These are phyloP conservation scores for Whalleya microplaca DNA, from an alignment of 2,329 filamentous ascomycete genomes.

Conservation along the genomic window DNA sequence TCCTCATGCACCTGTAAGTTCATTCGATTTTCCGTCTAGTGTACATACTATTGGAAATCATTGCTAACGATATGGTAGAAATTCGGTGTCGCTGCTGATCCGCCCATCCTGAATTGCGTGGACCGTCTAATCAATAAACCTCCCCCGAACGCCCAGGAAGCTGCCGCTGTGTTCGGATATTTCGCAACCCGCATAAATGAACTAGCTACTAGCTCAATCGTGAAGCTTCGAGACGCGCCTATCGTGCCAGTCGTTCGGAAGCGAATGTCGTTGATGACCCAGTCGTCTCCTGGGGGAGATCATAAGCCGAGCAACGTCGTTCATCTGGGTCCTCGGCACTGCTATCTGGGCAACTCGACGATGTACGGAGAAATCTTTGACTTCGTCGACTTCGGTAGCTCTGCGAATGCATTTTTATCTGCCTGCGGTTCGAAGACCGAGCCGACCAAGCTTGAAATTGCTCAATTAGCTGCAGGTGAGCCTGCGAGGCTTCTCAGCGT, in stretches of 20 bases:
- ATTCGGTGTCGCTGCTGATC: slow-evolving; percentile 84
- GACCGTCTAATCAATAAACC: slow-evolving; percentile 72
- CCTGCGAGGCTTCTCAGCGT: slow-evolving; percentile 80
- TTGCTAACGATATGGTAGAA: slow-evolving; percentile 48
- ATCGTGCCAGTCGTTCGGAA: slow-evolving; percentile 70
- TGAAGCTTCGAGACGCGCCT: slow-evolving; percentile 63
- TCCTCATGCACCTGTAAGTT: slow-evolving; percentile 64
- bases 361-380: slow-evolving; percentile 90
- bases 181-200: slow-evolving; percentile 79
- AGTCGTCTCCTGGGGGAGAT: slow-evolving; percentile 33
- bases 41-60: background rate
- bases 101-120: slow-evolving; percentile 76
- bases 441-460: slow-evolving; percentile 85
- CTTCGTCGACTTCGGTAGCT: slow-evolving; percentile 89
- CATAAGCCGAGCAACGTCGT: slow-evolving; percentile 47
- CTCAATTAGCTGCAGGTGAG: slow-evolving; percentile 79
- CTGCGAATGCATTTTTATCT: slow-evolving; percentile 86
- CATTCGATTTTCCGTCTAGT: background rate
- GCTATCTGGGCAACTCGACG: slow-evolving; percentile 75
- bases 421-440: slow-evolving; percentile 90
- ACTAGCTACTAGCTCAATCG: slow-evolving; percentile 63
- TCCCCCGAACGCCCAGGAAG: slow-evolving; percentile 68
- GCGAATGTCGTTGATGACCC: slow-evolving; percentile 31
- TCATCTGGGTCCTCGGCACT: slow-evolving; percentile 70
- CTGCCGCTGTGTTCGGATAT: slow-evolving; percentile 78